Evolutionary conservation across 2,329 filamentous ascomycete species (phyloP).

Genomic region (Macrophomina phaseolina): DNA sequence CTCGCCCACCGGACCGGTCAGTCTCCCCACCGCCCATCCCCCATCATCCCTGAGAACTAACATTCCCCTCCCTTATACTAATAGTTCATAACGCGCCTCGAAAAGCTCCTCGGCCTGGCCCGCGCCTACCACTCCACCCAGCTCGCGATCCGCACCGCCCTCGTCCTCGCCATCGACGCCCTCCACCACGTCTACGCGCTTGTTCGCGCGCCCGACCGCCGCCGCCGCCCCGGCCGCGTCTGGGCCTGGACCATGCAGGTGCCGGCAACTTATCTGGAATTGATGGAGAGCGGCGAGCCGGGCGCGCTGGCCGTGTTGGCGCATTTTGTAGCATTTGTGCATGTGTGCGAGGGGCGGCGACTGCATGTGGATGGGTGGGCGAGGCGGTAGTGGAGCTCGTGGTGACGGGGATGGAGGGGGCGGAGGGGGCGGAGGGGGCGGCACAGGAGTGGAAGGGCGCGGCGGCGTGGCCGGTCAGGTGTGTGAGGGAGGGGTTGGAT

Average conservation of each 20-base stretch:
- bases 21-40: not conserved
- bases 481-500: conserved; percentile 1
- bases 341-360: not conserved
- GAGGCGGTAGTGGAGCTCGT: not conserved
- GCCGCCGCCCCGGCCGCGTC: not conserved
- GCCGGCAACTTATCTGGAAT: not conserved
- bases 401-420: not conserved
- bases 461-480: not conserved
- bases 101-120: not conserved
- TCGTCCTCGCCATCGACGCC: not conserved
- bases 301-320: not conserved
- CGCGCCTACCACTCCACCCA: not conserved
- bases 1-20: not conserved
- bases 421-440: not conserved
- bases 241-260: not conserved
- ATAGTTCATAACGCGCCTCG: not conserved
- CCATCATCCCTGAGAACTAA: not conserved
- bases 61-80: not conserved
- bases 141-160: not conserved
- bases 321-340: not conserved
- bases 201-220: not conserved
- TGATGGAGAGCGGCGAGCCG: not conserved
- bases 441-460: not conserved
- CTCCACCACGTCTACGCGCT: not conserved
- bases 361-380: not conserved